Evolutionary conservation across 2,329 filamentous ascomycete species (phyloP).

Genomic region (Aciculosporium take): DNA sequence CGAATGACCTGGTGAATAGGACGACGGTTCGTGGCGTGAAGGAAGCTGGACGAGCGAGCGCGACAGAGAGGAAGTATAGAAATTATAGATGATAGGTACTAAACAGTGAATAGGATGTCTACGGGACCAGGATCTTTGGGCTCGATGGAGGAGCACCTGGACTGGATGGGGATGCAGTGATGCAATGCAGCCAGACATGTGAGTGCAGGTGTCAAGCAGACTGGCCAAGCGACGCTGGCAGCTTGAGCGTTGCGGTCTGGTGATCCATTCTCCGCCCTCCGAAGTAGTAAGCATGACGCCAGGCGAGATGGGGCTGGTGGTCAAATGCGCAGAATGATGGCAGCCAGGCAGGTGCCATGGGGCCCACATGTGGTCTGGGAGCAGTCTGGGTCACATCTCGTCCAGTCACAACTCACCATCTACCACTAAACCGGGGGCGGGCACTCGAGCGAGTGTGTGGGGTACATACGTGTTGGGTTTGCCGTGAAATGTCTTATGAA

Average conservation of each 20-base stretch:
- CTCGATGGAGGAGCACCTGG: too few species aligned
- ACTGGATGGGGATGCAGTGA: too few species aligned
- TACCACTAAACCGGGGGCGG: too few species aligned
- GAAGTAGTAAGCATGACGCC: conserved; percentile 2
- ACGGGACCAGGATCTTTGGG: too few species aligned
- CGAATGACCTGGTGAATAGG: neutral
- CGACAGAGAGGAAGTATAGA: neutral
- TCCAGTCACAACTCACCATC: too few species aligned
- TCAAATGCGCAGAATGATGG: neutral
- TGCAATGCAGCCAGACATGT: neutral
- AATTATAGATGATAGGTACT: neutral
- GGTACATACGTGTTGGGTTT: too few species aligned
- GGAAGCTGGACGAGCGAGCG: neutral
- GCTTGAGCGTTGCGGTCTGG: neutral
- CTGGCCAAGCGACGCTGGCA: neutral
- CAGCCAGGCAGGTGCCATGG: neutral
- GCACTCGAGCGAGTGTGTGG: too few species aligned
- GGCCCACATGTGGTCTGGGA: neutral
- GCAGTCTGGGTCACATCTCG: too few species aligned
- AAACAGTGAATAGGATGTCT: too few species aligned
- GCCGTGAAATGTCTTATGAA: too few species aligned
- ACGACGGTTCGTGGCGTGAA: neutral
- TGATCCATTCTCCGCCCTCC: neutral
- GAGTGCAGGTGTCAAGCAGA: neutral
- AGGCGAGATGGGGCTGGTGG: neutral